These are phyloP conservation scores for Rhytidiadelphus loreus DNA, from an alignment of 225 moss, liverwort and hornwort species.

Conservation along the genomic window DNA sequence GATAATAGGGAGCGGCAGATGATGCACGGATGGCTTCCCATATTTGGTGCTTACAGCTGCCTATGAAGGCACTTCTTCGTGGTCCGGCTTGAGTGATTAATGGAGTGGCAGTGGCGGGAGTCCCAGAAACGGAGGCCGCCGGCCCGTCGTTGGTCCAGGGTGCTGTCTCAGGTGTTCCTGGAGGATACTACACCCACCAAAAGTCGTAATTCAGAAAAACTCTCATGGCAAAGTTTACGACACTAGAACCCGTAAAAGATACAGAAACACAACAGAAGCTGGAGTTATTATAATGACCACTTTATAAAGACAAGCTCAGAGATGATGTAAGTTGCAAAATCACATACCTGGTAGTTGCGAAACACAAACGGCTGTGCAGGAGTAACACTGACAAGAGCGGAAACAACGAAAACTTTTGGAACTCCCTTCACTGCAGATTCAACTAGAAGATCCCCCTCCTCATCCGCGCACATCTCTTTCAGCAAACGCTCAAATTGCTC, in stretches of 20 bases:
- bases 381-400: constrained; percentile 93
- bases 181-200: constrained; percentile 68
- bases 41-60: constrained; percentile 90
- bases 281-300: background rate
- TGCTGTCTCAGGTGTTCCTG: constrained; percentile 88
- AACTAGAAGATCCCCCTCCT: constrained; percentile 85
- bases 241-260: background rate
- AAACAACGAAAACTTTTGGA: constrained; percentile 95
- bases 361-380: constrained; percentile 99
- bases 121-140: constrained; percentile 65
- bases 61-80: constrained; percentile 76
- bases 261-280: background rate
- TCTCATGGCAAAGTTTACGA: background rate
- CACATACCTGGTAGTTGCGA: constrained; percentile 87
- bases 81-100: constrained; percentile 72
- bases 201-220: background rate
- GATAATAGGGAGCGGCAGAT: constrained; percentile 97
- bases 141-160: constrained; percentile 95
- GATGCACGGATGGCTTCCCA: constrained; percentile 99
- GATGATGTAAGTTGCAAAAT: background rate
- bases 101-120: constrained; percentile 70
- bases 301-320: background rate
- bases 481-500: constrained; percentile 94
- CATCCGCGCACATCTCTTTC: constrained; percentile 93
- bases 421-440: constrained; percentile 82